These are phyloP conservation scores for Pseudogymnoascus destructans DNA, from an alignment of 2,329 filamentous ascomycete genomes.

Conservation along the genomic window DNA sequence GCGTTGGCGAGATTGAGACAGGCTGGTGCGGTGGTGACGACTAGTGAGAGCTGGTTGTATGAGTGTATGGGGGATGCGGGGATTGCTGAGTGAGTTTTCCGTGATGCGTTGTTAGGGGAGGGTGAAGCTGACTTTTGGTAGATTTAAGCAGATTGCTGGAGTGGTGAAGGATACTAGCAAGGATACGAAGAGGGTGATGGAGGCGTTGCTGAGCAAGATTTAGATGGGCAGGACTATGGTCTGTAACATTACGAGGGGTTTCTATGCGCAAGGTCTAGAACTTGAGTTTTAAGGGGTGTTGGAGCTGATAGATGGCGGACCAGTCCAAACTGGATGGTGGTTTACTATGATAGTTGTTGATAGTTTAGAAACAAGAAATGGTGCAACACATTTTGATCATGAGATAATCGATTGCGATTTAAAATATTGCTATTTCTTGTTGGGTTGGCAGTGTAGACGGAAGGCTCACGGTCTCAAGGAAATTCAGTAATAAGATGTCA, in stretches of 20 bases:
- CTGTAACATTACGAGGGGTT: not conserved
- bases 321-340: not conserved
- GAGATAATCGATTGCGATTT: not conserved
- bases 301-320: not conserved
- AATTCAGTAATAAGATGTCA: not conserved
- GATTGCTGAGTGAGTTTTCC: constrained; percentile 37
- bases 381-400: not conserved
- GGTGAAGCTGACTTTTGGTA: constrained; percentile 17
- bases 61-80: constrained; percentile 76
- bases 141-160: constrained; percentile 58
- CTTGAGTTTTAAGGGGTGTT: not conserved
- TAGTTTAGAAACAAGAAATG: not conserved
- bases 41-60: constrained; percentile 81
- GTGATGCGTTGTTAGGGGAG: not conserved
- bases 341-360: not conserved
- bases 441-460: not conserved
- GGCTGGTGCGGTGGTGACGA: constrained; percentile 69
- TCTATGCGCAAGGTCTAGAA: not conserved
- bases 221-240: constrained; percentile 33
- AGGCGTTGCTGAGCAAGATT: constrained; percentile 51
- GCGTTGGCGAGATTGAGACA: constrained; percentile 63
- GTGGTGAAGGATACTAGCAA: constrained; percentile 66
- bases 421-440: not conserved
- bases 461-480: not conserved
- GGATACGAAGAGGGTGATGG: constrained; percentile 57